Percentiles rank a stretch among this genome's conserved stretches.
Conservation (phyloP, 2,329 filamentous ascomycete species). For the Aspergillus transmontanensis region DNA sequence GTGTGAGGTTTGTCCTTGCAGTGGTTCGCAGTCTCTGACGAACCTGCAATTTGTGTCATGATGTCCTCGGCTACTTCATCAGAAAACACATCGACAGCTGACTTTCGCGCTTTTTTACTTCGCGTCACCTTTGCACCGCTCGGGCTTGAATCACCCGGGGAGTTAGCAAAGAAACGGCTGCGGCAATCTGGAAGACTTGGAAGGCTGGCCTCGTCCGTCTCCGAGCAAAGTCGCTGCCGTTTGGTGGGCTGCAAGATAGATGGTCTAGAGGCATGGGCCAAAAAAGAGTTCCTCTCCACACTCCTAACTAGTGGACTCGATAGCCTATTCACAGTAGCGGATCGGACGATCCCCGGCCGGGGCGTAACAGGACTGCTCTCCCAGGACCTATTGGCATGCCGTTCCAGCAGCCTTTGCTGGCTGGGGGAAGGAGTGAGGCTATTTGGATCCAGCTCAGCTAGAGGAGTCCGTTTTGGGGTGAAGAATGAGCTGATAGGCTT, state of each 20-base stretch:
- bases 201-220: constrained; percentile 39
- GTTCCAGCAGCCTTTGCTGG: constrained; percentile 61
- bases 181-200: constrained; percentile 37
- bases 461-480: constrained; percentile 62
- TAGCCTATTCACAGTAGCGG: constrained; percentile 38
- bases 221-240: constrained; percentile 55
- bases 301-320: constrained; percentile 47
- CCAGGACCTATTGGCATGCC: constrained; percentile 59
- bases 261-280: constrained; percentile 38
- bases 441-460: constrained; percentile 70
- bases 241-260: constrained; percentile 53
- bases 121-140: constrained; percentile 38
- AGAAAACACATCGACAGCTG: constrained; percentile 53
- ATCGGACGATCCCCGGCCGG: constrained; percentile 36
- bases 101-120: constrained; percentile 46
- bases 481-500: constrained; percentile 68
- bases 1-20: background rate
- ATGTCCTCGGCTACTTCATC: constrained; percentile 56
- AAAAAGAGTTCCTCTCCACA: constrained; percentile 42
- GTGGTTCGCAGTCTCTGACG: constrained; percentile 10
- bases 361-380: constrained; percentile 52
- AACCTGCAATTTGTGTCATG: constrained; percentile 49
- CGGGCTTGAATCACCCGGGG: constrained; percentile 40
- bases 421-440: constrained; percentile 67
- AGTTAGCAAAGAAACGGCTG: constrained; percentile 53